These are phyloP conservation scores for Thraustochytrium sp. DNA, from an alignment of 352 stramenopile species.

Conservation along the genomic window DNA sequence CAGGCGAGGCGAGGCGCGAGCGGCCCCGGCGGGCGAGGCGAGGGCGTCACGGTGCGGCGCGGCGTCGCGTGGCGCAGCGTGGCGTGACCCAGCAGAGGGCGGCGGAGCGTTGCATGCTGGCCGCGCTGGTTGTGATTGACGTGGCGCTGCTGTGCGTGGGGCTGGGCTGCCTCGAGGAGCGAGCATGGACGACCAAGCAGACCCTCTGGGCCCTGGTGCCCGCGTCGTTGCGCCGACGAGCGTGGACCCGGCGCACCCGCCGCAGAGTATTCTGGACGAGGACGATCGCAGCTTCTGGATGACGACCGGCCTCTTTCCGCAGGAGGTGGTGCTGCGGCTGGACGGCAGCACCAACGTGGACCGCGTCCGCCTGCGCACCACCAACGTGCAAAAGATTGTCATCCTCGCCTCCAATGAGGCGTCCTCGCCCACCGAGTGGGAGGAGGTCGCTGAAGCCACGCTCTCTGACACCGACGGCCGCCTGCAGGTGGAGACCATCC, in stretches of 20 bases:
- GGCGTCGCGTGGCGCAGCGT: no score
- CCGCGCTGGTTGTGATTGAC: background rate
- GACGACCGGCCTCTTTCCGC: constrained; percentile 46
- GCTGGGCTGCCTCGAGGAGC: background rate
- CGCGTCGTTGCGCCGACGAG: constrained; percentile 10
- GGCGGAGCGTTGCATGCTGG: no score
- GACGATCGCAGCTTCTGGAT: constrained; percentile 31
- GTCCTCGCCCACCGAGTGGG: constrained; percentile 1
- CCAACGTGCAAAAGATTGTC: constrained; percentile 6
- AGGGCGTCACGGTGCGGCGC: no score
- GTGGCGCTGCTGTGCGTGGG: background rate
- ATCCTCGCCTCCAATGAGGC: background rate
- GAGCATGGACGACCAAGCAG: background rate
- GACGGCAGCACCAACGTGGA: background rate
- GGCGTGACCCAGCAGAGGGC: no score
- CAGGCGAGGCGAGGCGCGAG: background rate
- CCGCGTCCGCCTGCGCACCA: background rate
- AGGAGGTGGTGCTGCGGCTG: constrained; percentile 42
- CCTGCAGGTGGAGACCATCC: background rate
- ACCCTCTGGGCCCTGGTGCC: background rate
- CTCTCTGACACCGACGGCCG: constrained; percentile 12
- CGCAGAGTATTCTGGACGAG: constrained; percentile 6
- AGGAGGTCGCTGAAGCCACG: background rate
- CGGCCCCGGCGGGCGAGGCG: no score
- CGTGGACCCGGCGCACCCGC: constrained; percentile 14